Percentiles rank a stretch among this genome's conserved stretches.
phyloP scores from a whole-genome alignment of 176 grass and related monocot species.

The Oryza glumipatula region DNA sequence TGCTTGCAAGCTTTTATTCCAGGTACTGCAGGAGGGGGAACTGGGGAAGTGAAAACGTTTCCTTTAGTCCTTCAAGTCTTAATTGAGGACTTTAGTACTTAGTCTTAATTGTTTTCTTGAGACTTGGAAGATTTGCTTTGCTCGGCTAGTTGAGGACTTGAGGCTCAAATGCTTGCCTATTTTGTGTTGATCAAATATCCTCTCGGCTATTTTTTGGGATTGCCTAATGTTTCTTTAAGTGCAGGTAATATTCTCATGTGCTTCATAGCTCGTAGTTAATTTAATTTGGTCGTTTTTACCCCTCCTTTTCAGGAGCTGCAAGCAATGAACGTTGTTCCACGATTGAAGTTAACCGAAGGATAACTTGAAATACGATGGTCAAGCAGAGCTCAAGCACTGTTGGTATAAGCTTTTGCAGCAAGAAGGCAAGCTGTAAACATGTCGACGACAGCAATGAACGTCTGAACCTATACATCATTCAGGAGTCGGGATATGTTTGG shows the following conservation, averaged over 20 bases:
- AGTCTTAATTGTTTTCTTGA: background rate
- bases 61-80: background rate
- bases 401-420: no score
- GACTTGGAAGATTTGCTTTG: background rate
- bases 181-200: background rate
- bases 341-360: conserved; percentile 71
- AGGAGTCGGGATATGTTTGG: background rate
- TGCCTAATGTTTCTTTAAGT: background rate
- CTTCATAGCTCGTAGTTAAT: background rate
- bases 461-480: background rate
- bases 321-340: conserved; percentile 88
- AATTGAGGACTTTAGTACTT: no score
- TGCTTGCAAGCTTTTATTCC: conserved; percentile 99
- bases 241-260: background rate
- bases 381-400: no score
- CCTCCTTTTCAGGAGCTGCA: conserved; percentile 68
- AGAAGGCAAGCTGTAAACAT: background rate
- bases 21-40: conserved; percentile 50
- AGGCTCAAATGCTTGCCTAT: background rate
- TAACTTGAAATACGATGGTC: conserved; percentile 13
- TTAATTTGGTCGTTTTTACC: background rate
- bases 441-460: background rate
- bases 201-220: background rate
- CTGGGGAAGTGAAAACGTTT: background rate
- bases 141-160: background rate